These are phyloP conservation scores for Candida pseudoviswanathii DNA, from an alignment of 1,139 yeast genomes.

Conservation along the genomic window DNA sequence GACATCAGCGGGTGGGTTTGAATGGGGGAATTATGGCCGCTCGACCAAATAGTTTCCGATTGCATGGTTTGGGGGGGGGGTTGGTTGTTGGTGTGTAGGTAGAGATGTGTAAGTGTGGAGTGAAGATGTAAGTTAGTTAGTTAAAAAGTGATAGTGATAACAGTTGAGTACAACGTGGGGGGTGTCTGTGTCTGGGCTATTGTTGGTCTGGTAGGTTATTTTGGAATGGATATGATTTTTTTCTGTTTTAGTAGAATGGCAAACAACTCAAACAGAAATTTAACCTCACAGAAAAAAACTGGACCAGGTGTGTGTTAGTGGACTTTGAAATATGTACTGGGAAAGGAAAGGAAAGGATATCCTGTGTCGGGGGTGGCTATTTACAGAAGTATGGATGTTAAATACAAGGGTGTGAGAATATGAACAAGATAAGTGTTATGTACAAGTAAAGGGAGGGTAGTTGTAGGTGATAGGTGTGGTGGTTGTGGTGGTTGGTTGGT, in stretches of 20 bases:
- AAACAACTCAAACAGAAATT: background rate
- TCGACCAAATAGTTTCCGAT: slow-evolving; percentile 45
- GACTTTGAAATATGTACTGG: background rate
- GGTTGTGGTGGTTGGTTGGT: background rate
- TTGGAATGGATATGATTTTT: background rate
- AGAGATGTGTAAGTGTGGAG: too few species aligned
- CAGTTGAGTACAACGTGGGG: background rate
- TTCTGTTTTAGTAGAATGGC: background rate
- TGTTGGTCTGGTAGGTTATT: background rate
- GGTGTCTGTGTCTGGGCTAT: background rate
- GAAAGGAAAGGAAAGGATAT: background rate
- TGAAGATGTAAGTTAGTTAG: too few species aligned
- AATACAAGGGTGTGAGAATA: background rate
- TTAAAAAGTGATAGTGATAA: too few species aligned
- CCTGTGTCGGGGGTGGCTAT: background rate
- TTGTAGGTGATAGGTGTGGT: background rate
- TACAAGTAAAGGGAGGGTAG: background rate
- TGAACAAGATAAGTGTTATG: background rate
- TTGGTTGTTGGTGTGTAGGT: background rate
- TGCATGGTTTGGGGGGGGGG: slow-evolving; percentile 11
- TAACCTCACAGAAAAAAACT: background rate
- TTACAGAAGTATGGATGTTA: background rate
- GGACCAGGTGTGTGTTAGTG: background rate
- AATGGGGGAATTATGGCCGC: slow-evolving; percentile 28
- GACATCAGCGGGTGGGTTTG: slow-evolving; percentile 20